These are phyloP conservation scores for Yamadazyma spencermartinsiae DNA, from an alignment of 1,139 yeast species.

Conservation along the genomic window DNA sequence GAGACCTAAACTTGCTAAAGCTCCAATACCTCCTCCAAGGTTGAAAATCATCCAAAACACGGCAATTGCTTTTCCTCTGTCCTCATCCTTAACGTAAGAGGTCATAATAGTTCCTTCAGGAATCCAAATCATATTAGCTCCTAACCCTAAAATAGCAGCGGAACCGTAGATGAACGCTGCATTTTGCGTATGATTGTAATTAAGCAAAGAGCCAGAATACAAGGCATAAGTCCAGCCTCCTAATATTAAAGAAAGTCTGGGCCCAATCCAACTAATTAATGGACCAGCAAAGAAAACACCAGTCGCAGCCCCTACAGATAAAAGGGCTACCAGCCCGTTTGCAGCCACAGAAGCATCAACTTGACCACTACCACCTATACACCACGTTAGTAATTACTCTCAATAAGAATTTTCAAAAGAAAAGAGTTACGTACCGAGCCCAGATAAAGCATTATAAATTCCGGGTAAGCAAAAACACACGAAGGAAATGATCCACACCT, in stretches of 20 bases:
- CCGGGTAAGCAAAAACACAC: slow-evolving; percentile 55
- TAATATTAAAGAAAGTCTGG: background rate
- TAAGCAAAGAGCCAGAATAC: slow-evolving; percentile 13
- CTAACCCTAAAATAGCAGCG: slow-evolving; percentile 57
- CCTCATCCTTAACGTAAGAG: slow-evolving; percentile 55
- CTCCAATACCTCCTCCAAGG: slow-evolving; percentile 59
- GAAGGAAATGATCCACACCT: slow-evolving; percentile 45
- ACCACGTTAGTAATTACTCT: too few relatives aligned
- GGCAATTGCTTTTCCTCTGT: slow-evolving; percentile 53
- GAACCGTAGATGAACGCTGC: slow-evolving; percentile 55
- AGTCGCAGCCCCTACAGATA: slow-evolving; percentile 3
- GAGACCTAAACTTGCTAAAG: slow-evolving; percentile 52
- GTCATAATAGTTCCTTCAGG: slow-evolving; percentile 59
- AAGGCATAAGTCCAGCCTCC: slow-evolving; percentile 3
- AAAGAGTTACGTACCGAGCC: too few relatives aligned
- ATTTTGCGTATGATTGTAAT: slow-evolving; percentile 24
- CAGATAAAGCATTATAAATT: slow-evolving; percentile 54
- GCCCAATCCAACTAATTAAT: slow-evolving; percentile 2
- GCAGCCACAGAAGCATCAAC: slow-evolving; percentile 27
- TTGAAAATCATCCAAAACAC: slow-evolving; percentile 62
- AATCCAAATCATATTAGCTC: slow-evolving; percentile 53
- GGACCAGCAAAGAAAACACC: slow-evolving; percentile 3
- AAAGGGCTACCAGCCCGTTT: slow-evolving; percentile 10
- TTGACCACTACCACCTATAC: slow-evolving; percentile 25
- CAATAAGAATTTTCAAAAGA: too few relatives aligned